Base-by-base conservation (phyloP, 768 basidiomycete species). In the Amanita inopinata region DNA sequence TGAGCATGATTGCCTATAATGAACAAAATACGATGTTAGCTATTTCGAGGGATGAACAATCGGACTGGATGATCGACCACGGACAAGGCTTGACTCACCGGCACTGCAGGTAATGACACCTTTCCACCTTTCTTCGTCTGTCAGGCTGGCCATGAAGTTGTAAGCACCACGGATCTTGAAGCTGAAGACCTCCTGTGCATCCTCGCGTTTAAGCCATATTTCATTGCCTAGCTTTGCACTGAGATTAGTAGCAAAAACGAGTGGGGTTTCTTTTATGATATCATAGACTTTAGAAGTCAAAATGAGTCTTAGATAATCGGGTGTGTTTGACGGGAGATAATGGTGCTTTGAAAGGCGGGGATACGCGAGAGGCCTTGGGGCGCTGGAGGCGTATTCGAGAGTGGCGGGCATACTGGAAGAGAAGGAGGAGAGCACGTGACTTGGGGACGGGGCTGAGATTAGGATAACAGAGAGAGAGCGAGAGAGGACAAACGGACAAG, bases 141-240 rank as follows among this genome's bases (percentile, higher is more conserved):
- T 68, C 25, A 99, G 67, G 60, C 75, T 74, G 15, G 89, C 89
- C 94, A 99, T 99, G 54, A 96, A 88, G 61, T 99, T 99, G 67
- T 96, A 99, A 23, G 96, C 96, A 17, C 96, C 96, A 3, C 96
- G 73, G 35, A 98, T 92, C 59, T 99, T 99, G 79, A 99, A 99
- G 59, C 89, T 93, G 61, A 99, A 99, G 14, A 99, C 96, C 55
- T 90, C 83, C 34, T 98, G 94, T 2, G 96, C 72, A 55, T 99
- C 96, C 61, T 99, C 96, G 18, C 96, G 78, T 64, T 99, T 99
- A 46, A 99, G 75, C 79, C 83, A 93, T 61, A 99, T 84, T 51
- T 93, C 77, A 57, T 90, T 91, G 1, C 96, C 96, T 1, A 98
- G 70, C 48, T 83, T 80, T 47, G 82, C 63, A 52, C 89, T 93